Evolutionary conservation across 2,329 filamentous ascomycete species (phyloP), one percentile per base, ranked within the genome.

Genomic region (Neodidymelliopsis sp.): DNA sequence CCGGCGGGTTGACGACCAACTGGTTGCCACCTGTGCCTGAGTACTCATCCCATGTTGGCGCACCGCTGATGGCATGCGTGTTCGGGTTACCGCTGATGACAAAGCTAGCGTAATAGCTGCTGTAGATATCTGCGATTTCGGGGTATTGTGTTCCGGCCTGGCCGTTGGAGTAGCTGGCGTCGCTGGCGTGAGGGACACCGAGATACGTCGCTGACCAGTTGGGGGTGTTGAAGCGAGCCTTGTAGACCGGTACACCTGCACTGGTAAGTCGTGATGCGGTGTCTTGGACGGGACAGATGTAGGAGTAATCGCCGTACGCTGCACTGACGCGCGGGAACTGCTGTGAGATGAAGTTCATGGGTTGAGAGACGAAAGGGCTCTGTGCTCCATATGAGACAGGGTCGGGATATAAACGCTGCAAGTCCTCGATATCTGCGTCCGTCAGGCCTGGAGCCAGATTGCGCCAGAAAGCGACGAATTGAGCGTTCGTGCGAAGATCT

Each of bases 281-380:
- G 45, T 71, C 67, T 45, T 70, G 67, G 0, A 71, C 68, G 0
- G 69, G 68, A 46, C 69, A 71, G 34, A 70, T 72, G 51, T 71
- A 72, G 1, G 59, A 57, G 45, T 68, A 72, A 45, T 72, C 67
- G 20, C 65, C 69, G 15, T 70, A 71, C 0, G 78, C 74, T 1
- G 76, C 75, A 0, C 73, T 67, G 4, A 80, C 39, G 3, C 78
- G 74, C 27, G 77, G 63, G 44, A 75, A 80, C 52, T 80, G 78
- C 2, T 57, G 49, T 15, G 73, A 75, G 13, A 76, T 73, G 11
- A 73, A 75, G 0, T 71, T 73, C 23, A 69, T 56, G 15, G 65
- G 63, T 28, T 69, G 74, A 0, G 70, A 71, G 12, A 43, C 44
- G 29, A 58, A 54, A 7, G 63, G 54, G 8, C 43, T 47, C 4